A percentile compares a stretch with the other conserved stretches of the same genome.
These are phyloP conservation scores for Didymella segeticola DNA, from an alignment of 2,329 filamentous ascomycete species.

Conservation along the genomic window DNA sequence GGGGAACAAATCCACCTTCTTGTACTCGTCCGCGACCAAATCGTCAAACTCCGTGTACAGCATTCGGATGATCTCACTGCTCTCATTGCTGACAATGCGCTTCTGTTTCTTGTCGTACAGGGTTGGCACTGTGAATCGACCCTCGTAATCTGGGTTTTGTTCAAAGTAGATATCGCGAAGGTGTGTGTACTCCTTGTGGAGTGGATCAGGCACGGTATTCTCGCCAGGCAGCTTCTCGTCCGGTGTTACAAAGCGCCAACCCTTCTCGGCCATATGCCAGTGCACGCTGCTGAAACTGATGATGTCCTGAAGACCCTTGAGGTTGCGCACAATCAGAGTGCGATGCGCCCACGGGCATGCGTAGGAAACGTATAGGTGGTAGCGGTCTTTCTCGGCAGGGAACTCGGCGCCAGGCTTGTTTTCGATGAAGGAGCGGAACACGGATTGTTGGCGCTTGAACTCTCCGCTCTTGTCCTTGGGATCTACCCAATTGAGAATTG, in stretches of 20 bases:
- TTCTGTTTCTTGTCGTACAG: conserved; percentile 80
- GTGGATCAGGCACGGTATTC: conserved; percentile 65
- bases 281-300: conserved; percentile 84
- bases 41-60: conserved; percentile 80
- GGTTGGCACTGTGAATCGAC: conserved; percentile 86
- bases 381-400: conserved; percentile 84
- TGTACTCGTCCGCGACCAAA: conserved; percentile 54
- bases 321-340: conserved; percentile 82
- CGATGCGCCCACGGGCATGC: conserved; percentile 95
- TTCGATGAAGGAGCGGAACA: conserved; percentile 83
- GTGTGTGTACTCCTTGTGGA: conserved; percentile 73
- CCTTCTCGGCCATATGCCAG: conserved; percentile 81
- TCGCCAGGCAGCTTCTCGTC: conserved; percentile 66
- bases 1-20: conserved; percentile 54
- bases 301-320: conserved; percentile 91
- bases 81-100: conserved; percentile 89
- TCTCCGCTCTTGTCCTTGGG: conserved; percentile 81
- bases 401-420: conserved; percentile 74
- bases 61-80: conserved; percentile 91
- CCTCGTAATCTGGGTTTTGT: conserved; percentile 73
- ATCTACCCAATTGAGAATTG: conserved; percentile 83
- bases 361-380: conserved; percentile 94
- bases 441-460: conserved; percentile 86
- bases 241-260: conserved; percentile 81
- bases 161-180: conserved; percentile 82